Evolutionary conservation across 768 basidiomycete genomes (phyloP).

Genomic region (Clathrus columnatus): DNA sequence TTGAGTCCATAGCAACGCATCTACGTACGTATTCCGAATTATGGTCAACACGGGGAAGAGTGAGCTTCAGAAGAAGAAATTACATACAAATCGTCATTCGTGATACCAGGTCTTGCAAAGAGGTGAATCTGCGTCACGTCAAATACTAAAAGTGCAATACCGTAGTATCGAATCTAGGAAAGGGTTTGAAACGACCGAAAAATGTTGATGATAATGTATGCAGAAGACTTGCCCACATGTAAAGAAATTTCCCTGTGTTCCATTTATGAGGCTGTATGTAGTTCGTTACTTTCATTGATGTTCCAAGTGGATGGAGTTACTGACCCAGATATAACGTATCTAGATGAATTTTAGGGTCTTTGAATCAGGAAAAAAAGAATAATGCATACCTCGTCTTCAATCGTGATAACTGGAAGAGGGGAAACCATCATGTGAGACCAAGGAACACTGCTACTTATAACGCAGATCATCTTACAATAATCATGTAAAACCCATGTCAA

Average conservation of each 20-base stretch:
- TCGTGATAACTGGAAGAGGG: neutral
- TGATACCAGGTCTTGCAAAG: slow-evolving; percentile 31
- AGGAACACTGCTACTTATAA: neutral
- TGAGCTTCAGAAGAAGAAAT: neutral
- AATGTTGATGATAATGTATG: neutral
- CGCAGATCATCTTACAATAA: slow-evolving; percentile 13
- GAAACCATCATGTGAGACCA: neutral
- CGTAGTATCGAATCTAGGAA: slow-evolving; percentile 39
- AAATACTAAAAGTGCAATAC: slow-evolving; percentile 33
- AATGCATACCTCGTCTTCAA: neutral
- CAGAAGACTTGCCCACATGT: slow-evolving; percentile 28
- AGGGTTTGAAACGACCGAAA: neutral
- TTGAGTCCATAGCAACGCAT: slow-evolving; percentile 36
- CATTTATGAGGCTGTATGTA: slow-evolving; percentile 26
- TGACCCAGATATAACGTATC: neutral
- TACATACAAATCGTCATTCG: slow-evolving; percentile 28
- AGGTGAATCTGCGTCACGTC: slow-evolving; percentile 38
- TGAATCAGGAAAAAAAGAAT: neutral
- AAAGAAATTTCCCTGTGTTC: slow-evolving; percentile 31
- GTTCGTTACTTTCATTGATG: neutral
- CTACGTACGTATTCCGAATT: slow-evolving; percentile 17
- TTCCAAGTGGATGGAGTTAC: neutral
- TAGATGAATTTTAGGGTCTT: neutral
- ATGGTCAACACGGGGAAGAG: neutral
- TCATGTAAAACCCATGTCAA: slow-evolving; percentile 33